Evolutionary conservation across 75 land plant genomes (phyloP).

Genomic region (Ceratopteris richardii): DNA sequence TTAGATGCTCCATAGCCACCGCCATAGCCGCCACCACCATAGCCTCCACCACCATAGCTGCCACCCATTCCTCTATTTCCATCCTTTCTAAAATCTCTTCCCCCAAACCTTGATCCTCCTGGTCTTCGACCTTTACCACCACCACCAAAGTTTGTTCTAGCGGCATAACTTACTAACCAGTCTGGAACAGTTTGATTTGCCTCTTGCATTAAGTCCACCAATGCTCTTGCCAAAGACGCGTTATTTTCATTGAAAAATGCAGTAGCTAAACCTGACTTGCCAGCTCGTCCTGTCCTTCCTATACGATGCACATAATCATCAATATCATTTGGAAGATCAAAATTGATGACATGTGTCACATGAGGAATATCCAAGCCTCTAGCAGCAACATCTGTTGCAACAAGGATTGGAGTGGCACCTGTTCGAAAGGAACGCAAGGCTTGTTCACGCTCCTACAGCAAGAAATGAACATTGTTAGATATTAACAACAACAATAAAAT

Average conservation of each 20-base stretch:
- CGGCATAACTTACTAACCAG: constrained; percentile 63
- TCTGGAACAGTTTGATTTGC: constrained; percentile 78
- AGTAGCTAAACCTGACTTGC: constrained; percentile 83
- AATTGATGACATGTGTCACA: constrained; percentile 85
- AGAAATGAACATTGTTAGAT: too few relatives aligned
- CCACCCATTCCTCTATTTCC: constrained; percentile 28
- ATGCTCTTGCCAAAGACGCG: constrained; percentile 52
- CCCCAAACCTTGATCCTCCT: constrained; percentile 75
- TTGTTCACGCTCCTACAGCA: constrained; percentile 61
- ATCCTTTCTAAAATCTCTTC: constrained; percentile 65
- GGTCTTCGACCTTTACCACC: constrained; percentile 35
- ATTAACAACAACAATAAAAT: not conserved
- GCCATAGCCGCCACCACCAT: constrained; percentile 23
- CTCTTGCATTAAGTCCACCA: constrained; percentile 79
- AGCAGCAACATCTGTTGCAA: constrained; percentile 89
- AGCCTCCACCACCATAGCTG: constrained; percentile 19
- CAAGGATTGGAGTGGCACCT: constrained; percentile 75
- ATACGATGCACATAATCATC: constrained; percentile 95
- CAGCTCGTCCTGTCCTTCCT: constrained; percentile 88
- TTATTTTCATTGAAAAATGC: constrained; percentile 86
- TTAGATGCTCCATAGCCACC: constrained; percentile 23
- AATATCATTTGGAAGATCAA: constrained; percentile 83
- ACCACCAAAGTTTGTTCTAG: constrained; percentile 37
- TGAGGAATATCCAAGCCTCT: constrained; percentile 89
- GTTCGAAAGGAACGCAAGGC: constrained; percentile 70